A percentile compares a stretch with the other conserved stretches of the same genome.
phyloP scores from a whole-genome alignment of 2,329 filamentous ascomycete species.

The Aspergillus oerlinghausenensis region DNA sequence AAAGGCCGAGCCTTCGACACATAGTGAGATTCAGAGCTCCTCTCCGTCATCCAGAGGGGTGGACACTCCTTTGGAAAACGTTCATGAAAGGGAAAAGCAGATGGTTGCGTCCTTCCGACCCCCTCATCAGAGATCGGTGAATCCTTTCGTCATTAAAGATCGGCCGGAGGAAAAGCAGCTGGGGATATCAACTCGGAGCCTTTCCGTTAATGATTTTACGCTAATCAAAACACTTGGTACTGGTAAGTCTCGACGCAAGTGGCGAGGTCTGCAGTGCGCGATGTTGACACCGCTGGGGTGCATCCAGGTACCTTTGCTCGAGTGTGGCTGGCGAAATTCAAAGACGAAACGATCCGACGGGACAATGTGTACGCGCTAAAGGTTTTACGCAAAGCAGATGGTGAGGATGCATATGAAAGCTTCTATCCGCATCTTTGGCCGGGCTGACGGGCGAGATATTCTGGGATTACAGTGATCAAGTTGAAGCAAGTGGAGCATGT shows the following conservation, averaged over 20 bases:
- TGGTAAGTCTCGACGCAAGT: constrained; percentile 29
- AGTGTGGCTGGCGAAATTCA: constrained; percentile 46
- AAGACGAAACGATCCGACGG: constrained; percentile 30
- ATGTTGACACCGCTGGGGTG: constrained; percentile 13
- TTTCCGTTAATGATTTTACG: constrained; percentile 43
- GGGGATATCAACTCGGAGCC: constrained; percentile 32
- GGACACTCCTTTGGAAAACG: constrained; percentile 17
- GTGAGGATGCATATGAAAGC: constrained; percentile 22
- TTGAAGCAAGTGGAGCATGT: constrained; percentile 67
- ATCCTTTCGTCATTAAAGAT: constrained; percentile 35
- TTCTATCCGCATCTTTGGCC: constrained; percentile 2
- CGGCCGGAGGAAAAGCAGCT: constrained; percentile 35
- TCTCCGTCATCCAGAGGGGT: constrained; percentile 13
- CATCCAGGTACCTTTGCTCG: constrained; percentile 48
- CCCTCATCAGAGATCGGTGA: constrained; percentile 27
- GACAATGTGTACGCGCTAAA: constrained; percentile 47
- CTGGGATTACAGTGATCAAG: constrained; percentile 43
- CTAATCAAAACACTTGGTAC: constrained; percentile 48
- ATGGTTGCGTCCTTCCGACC: constrained; percentile 24
- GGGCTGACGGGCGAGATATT: constrained; percentile 8
- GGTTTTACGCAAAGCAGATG: constrained; percentile 48
- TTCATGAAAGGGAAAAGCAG: constrained; percentile 28
- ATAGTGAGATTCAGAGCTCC: constrained; percentile 24
- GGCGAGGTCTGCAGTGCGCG: constrained; percentile 1
- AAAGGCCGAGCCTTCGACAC: constrained; percentile 32